Conservation (phyloP, 139 green algal genomes). For the Coelastrella sp. region DNA sequence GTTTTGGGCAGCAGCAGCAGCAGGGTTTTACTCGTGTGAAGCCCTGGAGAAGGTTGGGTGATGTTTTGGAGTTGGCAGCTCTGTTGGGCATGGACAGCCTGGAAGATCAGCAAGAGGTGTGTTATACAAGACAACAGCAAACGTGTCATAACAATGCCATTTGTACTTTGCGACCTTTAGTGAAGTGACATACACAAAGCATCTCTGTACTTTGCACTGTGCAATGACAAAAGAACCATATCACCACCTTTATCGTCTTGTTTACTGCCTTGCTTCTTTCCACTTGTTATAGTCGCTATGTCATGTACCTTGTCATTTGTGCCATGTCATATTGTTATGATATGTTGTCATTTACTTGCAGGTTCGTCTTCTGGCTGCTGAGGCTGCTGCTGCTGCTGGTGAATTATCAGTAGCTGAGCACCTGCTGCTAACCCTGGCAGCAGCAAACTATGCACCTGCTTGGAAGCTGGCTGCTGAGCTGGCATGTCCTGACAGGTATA, state of each 20-base stretch:
- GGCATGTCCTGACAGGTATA: constrained; percentile 14
- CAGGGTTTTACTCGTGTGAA: not conserved
- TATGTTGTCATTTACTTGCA: too few species aligned
- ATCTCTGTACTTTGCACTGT: too few species aligned
- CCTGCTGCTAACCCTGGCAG: constrained; percentile 23
- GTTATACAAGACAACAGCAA: too few species aligned
- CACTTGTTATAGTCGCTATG: too few species aligned
- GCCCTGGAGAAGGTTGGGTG: constrained; percentile 39
- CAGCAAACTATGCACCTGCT: constrained; percentile 28
- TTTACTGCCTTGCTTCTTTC: too few species aligned
- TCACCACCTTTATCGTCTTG: too few species aligned
- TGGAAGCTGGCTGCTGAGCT: constrained; percentile 44
- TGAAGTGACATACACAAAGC: too few species aligned
- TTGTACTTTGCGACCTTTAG: too few species aligned
- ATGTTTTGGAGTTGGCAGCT: constrained; percentile 40
- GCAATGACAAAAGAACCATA: too few species aligned
- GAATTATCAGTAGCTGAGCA: not conserved
- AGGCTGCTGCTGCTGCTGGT: constrained; percentile 20
- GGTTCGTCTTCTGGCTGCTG: constrained; percentile 42
- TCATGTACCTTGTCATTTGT: too few species aligned
- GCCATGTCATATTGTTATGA: too few species aligned
- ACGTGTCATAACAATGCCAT: too few species aligned
- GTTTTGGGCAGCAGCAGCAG: not conserved
- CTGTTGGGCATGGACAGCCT: constrained; percentile 26
- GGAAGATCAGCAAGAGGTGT: constrained; percentile 35